phyloP scores from a whole-genome alignment of 306 rosid genomes.

The Urtica urens region DNA sequence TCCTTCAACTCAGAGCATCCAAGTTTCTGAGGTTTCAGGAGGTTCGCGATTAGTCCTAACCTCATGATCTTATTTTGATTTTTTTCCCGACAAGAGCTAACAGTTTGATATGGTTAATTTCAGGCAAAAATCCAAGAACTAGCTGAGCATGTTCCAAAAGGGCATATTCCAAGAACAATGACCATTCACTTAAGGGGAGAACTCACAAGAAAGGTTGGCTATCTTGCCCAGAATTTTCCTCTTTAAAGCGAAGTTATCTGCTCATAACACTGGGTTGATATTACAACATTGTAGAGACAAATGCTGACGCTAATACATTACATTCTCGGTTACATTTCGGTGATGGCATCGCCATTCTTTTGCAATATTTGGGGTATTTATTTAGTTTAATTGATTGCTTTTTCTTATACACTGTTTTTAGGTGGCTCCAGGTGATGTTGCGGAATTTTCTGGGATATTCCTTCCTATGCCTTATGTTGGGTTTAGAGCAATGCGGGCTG shows the following conservation, averaged over 20 bases:
- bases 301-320: too few species aligned
- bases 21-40: slow-evolving; percentile 97
- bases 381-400: too few species aligned
- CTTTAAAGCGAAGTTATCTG: background rate
- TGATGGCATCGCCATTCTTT: slow-evolving; percentile 11
- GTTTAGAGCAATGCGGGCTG: slow-evolving; percentile 95
- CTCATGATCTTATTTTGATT: background rate
- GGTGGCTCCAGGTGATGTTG: slow-evolving; percentile 97
- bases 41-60: slow-evolving; percentile 29
- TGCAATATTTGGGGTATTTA: background rate
- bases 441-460: slow-evolving; percentile 89
- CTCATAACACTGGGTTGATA: too few species aligned
- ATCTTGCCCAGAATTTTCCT: slow-evolving; percentile 1
- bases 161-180: slow-evolving; percentile 95
- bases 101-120: slow-evolving; percentile 22
- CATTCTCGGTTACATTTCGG: background rate
- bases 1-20: slow-evolving; percentile 91
- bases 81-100: slow-evolving; percentile 1
- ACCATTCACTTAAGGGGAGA: slow-evolving; percentile 95
- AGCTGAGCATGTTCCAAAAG: slow-evolving; percentile 96
- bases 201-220: slow-evolving; percentile 84
- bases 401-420: slow-evolving; percentile 19
- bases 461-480: slow-evolving; percentile 94
- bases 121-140: slow-evolving; percentile 98
- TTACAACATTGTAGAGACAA: too few species aligned